Conservation (phyloP, 345 rosid species). For the Murraya koenigii region DNA sequence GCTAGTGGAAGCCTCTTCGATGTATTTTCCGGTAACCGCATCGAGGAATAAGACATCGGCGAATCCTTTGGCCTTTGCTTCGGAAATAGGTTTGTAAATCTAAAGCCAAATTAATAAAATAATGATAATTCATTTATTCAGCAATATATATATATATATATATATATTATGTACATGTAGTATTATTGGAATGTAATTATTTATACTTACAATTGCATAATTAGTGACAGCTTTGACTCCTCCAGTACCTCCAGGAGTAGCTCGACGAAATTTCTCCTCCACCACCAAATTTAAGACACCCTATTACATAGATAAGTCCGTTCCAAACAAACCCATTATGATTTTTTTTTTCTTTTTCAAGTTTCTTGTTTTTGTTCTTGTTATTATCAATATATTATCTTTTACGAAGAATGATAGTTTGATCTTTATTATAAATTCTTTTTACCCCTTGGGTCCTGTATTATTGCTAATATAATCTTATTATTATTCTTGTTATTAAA, state of each 20-base stretch:
- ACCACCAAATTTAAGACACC: slow-evolving; percentile 42
- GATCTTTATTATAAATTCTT: no score
- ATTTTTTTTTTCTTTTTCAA: no score
- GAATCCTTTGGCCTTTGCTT: slow-evolving; percentile 67
- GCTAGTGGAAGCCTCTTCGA: slow-evolving; percentile 65
- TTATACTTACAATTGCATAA: slow-evolving; percentile 52
- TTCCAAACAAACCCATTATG: background rate
- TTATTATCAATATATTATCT: no score
- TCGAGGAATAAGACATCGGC: slow-evolving; percentile 65
- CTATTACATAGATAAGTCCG: slow-evolving; percentile 11
- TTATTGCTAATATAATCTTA: no score
- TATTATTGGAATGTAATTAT: background rate
- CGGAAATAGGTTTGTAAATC: slow-evolving; percentile 40
- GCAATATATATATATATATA: background rate
- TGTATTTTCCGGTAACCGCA: slow-evolving; percentile 41
- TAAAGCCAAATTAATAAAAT: slow-evolving; percentile 4
- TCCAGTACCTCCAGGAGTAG: slow-evolving; percentile 62
- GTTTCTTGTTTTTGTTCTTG: background rate
- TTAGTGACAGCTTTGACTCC: slow-evolving; percentile 59
- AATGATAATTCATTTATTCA: background rate
- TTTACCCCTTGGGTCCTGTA: no score
- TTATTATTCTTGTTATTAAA: no score
- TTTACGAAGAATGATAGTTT: no score
- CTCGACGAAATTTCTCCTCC: slow-evolving; percentile 44
- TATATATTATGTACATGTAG: background rate